Evolutionary conservation across 2,329 filamentous ascomycete species (phyloP).

Genomic region (Fragosphaeria purpurea): DNA sequence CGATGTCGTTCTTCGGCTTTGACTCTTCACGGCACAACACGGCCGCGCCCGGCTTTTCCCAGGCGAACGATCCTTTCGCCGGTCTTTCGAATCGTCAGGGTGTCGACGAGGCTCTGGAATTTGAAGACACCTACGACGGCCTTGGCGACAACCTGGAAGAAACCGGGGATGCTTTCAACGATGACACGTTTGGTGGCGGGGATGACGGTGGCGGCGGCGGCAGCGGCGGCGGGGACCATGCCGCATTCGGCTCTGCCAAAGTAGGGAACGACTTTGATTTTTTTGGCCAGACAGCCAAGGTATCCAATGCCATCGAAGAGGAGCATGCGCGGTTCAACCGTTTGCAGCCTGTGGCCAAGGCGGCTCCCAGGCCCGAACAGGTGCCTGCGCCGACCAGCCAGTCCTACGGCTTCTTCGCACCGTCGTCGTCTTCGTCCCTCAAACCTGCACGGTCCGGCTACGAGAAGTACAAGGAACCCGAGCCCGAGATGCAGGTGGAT

Average conservation of each 20-base stretch:
- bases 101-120: slow-evolving; percentile 57
- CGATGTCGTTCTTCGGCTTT: slow-evolving; percentile 90
- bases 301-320: slow-evolving; percentile 77
- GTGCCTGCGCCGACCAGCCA: slow-evolving; percentile 16
- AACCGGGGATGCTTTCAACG: slow-evolving; percentile 87
- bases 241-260: slow-evolving; percentile 29
- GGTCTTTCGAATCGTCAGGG: slow-evolving; percentile 59
- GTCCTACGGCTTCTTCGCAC: slow-evolving; percentile 9
- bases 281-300: slow-evolving; percentile 82
- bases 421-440: slow-evolving; percentile 16
- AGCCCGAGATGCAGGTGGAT: slow-evolving; percentile 86
- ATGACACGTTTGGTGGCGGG: slow-evolving; percentile 73
- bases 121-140: slow-evolving; percentile 96
- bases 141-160: slow-evolving; percentile 86
- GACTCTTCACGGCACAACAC: slow-evolving; percentile 61
- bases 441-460: slow-evolving; percentile 73
- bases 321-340: slow-evolving; percentile 79
- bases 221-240: slow-evolving; percentile 9
- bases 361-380: slow-evolving; percentile 20
- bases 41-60: slow-evolving; percentile 70
- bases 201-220: neutral
- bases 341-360: slow-evolving; percentile 51
- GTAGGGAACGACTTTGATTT: slow-evolving; percentile 96
- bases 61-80: slow-evolving; percentile 77
- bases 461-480: slow-evolving; percentile 81